Evolutionary conservation across 306 rosid genomes (phyloP), one percentile per base, ranked within the genome.

Genomic region (Hylodesmum podocarpum): DNA sequence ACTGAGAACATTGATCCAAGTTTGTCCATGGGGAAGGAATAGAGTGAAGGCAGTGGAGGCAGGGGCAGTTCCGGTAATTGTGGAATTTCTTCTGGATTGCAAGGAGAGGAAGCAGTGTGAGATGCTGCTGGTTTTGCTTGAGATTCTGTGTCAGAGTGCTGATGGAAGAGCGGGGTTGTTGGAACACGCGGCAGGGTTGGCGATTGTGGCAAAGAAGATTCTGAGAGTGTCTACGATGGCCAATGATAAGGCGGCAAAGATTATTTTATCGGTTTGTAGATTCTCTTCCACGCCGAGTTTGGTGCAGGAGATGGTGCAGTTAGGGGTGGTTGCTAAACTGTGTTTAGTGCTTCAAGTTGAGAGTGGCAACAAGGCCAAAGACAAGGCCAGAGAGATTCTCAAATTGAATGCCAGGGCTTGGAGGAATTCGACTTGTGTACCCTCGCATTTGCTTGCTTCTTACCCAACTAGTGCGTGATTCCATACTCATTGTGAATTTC

Each of bases 161-260:
- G 96, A 94, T 25, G 98, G 97, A 1, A 79, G 98, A 0, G 96
- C 91, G 4, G 91, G 88, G 69, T 47, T 94, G 16, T 13, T 94
- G 64, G 49, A 44, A 2, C 98, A 94, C 19, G 91, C 84, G 0
- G 97, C 95, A 0, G 97, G 98, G 8, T 3, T 94, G 4, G 94
- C 95, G 0, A 71, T 90, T 5, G 91, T 94, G 18, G 83, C 95
- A 0, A 94, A 91, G 87, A 90, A 89, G 88, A 89, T 91, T 55
- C 65, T 94, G 28, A 87, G 98, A 76, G 88, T 94, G 9, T 94
- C 98, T 0, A 84, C 86, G 4, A 25, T 81, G 81, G 96, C 86
- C 0, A 91, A 80, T 37, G 97, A 91, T 66, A 86, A 86, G 78
- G 97, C 98, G 0, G 89, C 87, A 58, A 87, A 88, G 82, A 85